These are phyloP conservation scores for Barnettozyma pratensis DNA, from an alignment of 805 yeast species.

Conservation along the genomic window DNA sequence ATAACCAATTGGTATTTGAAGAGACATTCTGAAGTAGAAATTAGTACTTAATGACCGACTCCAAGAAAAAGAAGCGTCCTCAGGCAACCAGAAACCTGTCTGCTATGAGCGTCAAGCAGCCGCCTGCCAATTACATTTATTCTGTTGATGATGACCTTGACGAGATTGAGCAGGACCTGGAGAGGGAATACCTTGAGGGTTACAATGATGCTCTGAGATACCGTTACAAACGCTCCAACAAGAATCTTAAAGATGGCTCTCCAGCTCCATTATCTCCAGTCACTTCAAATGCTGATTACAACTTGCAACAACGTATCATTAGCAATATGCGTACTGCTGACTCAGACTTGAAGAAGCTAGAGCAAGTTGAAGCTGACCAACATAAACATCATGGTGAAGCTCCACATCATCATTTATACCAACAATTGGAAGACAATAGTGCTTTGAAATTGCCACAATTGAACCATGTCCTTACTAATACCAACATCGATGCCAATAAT, in stretches of 20 bases:
- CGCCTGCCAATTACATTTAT: slow-evolving; percentile 38
- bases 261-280: slow-evolving; percentile 2
- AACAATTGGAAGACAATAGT: slow-evolving; percentile 6
- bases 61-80: slow-evolving; percentile 22
- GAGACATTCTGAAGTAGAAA: not conserved
- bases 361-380: slow-evolving; percentile 19
- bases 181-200: slow-evolving; percentile 64
- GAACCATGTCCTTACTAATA: not conserved
- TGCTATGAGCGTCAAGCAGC: slow-evolving; percentile 2
- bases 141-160: slow-evolving; percentile 80
- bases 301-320: slow-evolving; percentile 12
- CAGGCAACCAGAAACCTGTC: slow-evolving; percentile 18
- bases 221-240: slow-evolving; percentile 30
- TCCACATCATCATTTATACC: slow-evolving; percentile 6
- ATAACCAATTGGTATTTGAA: not conserved
- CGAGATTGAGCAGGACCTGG: slow-evolving; percentile 59
- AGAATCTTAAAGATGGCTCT: slow-evolving; percentile 14
- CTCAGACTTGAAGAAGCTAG: slow-evolving; percentile 19
- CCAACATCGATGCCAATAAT: not conserved
- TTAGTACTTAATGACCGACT: not conserved
- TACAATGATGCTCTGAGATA: slow-evolving; percentile 63
- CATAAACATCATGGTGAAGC: slow-evolving; percentile 11
- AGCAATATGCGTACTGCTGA: slow-evolving; percentile 24
- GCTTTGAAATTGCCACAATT: slow-evolving; percentile 2
- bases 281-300: not conserved